Base-by-base conservation (phyloP, 768 basidiomycete genomes). In the Candolleomyces efflorescens region DNA sequence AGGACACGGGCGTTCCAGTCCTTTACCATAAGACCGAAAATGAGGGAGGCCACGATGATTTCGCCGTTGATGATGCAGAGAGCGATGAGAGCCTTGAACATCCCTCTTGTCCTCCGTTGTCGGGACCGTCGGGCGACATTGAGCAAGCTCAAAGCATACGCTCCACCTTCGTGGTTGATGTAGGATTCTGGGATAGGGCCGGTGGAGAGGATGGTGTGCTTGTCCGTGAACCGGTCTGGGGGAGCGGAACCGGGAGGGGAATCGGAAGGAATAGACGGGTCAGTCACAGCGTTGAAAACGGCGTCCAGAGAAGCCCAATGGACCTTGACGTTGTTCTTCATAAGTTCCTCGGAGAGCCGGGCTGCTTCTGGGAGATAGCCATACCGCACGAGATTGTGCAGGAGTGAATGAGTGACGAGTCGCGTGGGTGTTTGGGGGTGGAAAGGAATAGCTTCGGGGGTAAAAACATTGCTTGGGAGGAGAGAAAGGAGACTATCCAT, bases 11-110 rank as follows among this genome's bases (percentile, higher is more conserved):
- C 72, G 11, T 88, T 81, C 75, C 79, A 87, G 27, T 90, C 86
- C 61, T 86, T 82, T 44, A 89, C 70, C 18, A 89, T 65, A 43
- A 83, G 69, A 1, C 79, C 86, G 56, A 92, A 89, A 5, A 91
- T 71, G 24, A 92, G 70, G 1, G 87, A 85, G 0, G 82, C 90
- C n/a, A 89, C 76, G 41, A 92, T 78, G 50, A 93, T 84, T 66
- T 93, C 91, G 23, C 89, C 89, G 51, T 92, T 89, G 39, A 90
- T 67, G 18, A 93, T 73, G 56, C 86, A 88, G 9, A 85, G 78
- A 3, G 79, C 73, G 61, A 92, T 75, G 50, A 90, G 69, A 1
- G 76, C 74, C 53, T 79, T 78, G 65, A 84, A 89, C 76, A 89
- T 83, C 27, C 74, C 72, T n/a, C 79, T 70, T 1, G 83, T 82